Percentiles rank a stretch among this genome's conserved stretches.
Evolutionary conservation across 164 flowering plant genomes (phyloP).

Genomic region (Aristolochia contorta): DNA sequence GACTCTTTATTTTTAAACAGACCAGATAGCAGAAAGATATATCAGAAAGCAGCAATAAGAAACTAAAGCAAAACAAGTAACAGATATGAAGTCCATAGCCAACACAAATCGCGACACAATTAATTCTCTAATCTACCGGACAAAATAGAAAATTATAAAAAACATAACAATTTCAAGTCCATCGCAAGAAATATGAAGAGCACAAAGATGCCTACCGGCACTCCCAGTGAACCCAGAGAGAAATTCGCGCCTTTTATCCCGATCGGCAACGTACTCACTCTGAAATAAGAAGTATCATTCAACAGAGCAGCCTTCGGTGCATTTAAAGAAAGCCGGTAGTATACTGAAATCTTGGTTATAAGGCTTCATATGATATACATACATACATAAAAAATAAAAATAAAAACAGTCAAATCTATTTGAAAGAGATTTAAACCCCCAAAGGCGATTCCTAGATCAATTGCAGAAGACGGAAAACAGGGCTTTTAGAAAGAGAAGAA

Average conservation of each 20-base stretch:
- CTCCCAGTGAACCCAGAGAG: slow-evolving; percentile 98
- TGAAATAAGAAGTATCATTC: slow-evolving; percentile 17
- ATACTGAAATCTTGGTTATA: not conserved
- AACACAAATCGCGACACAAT: not conserved
- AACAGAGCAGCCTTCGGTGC: not conserved
- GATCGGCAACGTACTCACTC: slow-evolving; percentile 90
- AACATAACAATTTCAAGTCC: not conserved
- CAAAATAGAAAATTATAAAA: not conserved
- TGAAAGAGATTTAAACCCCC: not conserved
- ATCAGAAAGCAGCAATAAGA: not conserved
- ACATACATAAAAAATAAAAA: no score
- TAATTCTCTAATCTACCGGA: not conserved
- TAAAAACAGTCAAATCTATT: no score
- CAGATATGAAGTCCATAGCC: not conserved
- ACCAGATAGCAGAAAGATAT: not conserved
- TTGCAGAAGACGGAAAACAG: not conserved
- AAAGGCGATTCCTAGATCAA: not conserved
- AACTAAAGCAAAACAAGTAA: not conserved
- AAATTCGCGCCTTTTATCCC: slow-evolving; percentile 82
- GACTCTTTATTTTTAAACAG: no score
- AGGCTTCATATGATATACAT: not conserved
- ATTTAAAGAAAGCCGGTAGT: not conserved
- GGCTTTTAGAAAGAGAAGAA: not conserved
- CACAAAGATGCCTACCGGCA: slow-evolving; percentile 49
- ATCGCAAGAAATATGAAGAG: not conserved